Percentiles rank a stretch among this genome's conserved stretches.
These are phyloP conservation scores for Leccinum uliginosum DNA, from an alignment of 768 basidiomycete species.

Conservation along the genomic window DNA sequence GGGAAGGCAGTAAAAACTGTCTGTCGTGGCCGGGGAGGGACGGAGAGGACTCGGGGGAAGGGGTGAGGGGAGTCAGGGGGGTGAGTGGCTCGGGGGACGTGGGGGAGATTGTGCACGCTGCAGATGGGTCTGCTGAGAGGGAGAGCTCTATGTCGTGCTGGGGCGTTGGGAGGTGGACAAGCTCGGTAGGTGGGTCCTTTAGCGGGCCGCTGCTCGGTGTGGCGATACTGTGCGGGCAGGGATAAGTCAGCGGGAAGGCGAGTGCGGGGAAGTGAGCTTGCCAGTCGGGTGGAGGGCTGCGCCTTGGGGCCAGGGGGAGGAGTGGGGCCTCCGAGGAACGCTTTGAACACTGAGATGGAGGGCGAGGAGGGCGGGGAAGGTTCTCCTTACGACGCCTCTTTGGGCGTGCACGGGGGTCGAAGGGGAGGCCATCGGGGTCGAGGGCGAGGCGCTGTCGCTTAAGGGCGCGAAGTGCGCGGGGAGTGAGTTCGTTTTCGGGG, in stretches of 20 bases:
- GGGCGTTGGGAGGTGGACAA: not conserved
- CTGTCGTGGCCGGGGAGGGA: constrained; percentile 25
- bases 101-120: not conserved
- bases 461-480: constrained; percentile 32
- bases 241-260: not conserved
- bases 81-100: constrained; percentile 15
- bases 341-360: not conserved
- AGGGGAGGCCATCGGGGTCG: constrained; percentile 27
- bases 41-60: constrained; percentile 19
- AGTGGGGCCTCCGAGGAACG: constrained; percentile 10
- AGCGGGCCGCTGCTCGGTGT: constrained; percentile 2
- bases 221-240: constrained; percentile 3
- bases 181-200: not conserved
- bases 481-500: constrained; percentile 30
- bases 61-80: constrained; percentile 22
- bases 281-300: not conserved
- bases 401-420: constrained; percentile 10
- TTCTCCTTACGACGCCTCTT: constrained; percentile 25
- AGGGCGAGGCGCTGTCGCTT: constrained; percentile 30
- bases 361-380: not conserved
- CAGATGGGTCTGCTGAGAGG: not conserved
- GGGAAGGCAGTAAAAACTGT: constrained; percentile 6
- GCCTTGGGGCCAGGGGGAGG: constrained; percentile 7
- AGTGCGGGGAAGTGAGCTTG: not conserved
- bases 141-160: not conserved